These are phyloP conservation scores for Aspergillus ustus DNA, from an alignment of 2,329 filamentous ascomycete genomes.

Conservation along the genomic window DNA sequence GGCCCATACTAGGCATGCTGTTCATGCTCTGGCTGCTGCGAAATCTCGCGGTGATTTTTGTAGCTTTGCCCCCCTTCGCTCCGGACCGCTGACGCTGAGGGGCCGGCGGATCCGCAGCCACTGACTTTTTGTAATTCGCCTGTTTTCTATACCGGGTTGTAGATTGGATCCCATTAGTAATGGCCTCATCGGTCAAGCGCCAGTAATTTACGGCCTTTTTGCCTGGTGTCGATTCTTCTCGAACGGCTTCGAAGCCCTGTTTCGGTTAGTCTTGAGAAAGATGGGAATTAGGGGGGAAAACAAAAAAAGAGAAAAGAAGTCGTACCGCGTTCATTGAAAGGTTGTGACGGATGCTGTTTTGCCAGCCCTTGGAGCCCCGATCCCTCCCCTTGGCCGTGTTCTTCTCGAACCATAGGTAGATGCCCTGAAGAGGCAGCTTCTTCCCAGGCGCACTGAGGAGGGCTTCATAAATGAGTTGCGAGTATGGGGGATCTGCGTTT, in stretches of 20 bases:
- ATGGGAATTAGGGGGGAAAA: conserved; percentile 8
- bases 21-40: conserved; percentile 25
- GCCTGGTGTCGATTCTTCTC: conserved; percentile 52
- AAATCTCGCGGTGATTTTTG: conserved; percentile 40
- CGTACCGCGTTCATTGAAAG: conserved; percentile 92
- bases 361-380: conserved; percentile 73
- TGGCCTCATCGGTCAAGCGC: conserved; percentile 73
- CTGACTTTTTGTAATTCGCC: conserved; percentile 44
- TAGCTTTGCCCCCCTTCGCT: conserved; percentile 46
- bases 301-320: conserved; percentile 26
- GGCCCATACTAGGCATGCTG: conserved; percentile 15
- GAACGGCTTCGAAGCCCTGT: conserved; percentile 58
- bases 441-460: conserved; percentile 69
- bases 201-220: conserved; percentile 73
- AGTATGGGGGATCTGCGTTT: conserved; percentile 70
- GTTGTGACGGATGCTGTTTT: conserved; percentile 95
- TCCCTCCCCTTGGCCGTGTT: conserved; percentile 77
- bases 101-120: conserved; percentile 42
- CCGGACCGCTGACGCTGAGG: conserved; percentile 48
- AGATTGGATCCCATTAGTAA: conserved; percentile 73
- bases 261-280: neutral
- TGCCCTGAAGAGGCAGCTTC: conserved; percentile 79
- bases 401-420: conserved; percentile 86
- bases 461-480: conserved; percentile 77
- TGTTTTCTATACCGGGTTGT: conserved; percentile 77